Evolutionary conservation across 805 yeast species (phyloP).

Genomic region (Deakozyma indianensis): DNA sequence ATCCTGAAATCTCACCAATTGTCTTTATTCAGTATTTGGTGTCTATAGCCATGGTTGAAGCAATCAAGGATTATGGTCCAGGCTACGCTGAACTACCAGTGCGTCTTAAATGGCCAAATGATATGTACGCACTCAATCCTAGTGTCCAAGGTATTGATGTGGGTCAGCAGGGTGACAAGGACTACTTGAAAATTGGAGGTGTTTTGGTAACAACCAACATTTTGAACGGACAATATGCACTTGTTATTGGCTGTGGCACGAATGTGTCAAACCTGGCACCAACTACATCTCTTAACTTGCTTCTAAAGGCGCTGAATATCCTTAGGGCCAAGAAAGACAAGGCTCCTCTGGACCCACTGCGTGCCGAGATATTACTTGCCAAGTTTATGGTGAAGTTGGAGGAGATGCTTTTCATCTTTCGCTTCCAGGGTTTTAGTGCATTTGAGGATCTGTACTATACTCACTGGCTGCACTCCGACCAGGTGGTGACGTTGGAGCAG

Average conservation of each 20-base stretch:
- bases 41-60: constrained; percentile 70
- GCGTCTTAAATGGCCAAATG: constrained; percentile 93
- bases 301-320: constrained; percentile 47
- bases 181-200: constrained; percentile 67
- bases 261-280: constrained; percentile 81
- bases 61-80: constrained; percentile 46
- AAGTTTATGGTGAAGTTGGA: constrained; percentile 52
- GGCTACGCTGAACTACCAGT: constrained; percentile 70
- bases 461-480: constrained; percentile 75
- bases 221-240: constrained; percentile 40
- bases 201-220: constrained; percentile 69
- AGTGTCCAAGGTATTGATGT: constrained; percentile 11
- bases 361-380: constrained; percentile 44
- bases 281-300: constrained; percentile 70
- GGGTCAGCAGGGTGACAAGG: constrained; percentile 12
- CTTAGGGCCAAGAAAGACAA: constrained; percentile 30
- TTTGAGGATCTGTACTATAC: constrained; percentile 60
- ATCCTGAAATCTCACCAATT: constrained; percentile 33
- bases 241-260: constrained; percentile 78
- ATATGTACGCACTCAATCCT: constrained; percentile 63
- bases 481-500: constrained; percentile 54
- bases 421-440: constrained; percentile 48
- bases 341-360: constrained; percentile 30
- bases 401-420: constrained; percentile 36
- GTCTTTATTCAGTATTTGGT: constrained; percentile 80